Evolutionary conservation across 208 protist genomes (phyloP), one percentile per base, ranked within the genome.

Genomic region (Leishmania amazonensis): DNA sequence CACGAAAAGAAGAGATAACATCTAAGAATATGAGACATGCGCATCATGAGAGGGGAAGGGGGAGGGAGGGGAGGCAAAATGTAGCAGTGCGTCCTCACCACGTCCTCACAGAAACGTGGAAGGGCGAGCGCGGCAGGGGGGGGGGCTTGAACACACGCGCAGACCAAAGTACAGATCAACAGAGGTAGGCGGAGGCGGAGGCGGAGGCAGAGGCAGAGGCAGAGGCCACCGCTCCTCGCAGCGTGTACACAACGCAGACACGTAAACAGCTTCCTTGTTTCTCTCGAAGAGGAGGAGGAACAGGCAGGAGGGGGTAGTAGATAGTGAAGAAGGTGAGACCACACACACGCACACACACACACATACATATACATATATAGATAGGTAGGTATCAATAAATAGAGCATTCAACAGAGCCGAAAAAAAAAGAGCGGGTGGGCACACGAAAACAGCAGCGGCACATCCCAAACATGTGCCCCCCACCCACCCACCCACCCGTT

Each of bases 161-260:
- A 40, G 31, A 73, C 40, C 51, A 83, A 54, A 47, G 64, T 31
- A 84, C 71, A 58, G 15, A 40, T 40, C 24, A 58, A 51, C 49
- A 24, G n/a, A 40, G 71, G 42, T 47, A 75, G 15, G 31, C 4
- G 13, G 31, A 60, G 49, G 28, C 31, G 42, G 71, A 75, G 15
- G 31, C 4, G 13, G 31, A 60, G 49, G 28, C 31, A 35, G 31
- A 35, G 31, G 31, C 31, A 0, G 31, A 35, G 21, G 67, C 17
- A 9, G 40, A 72, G 67, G 15, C 31, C 62, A 21, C 62, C 28
- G 62, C 31, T 67, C 62, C 24, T 67, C 31, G 62, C 40, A 67
- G 62, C 62, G 62, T 38, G 4, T 67, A 40, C n/a, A 38, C 31
- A 67, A 40, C 58, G 58, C 58, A 67, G 31, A 38, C 28, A 67